Percentiles rank a stretch among this genome's conserved stretches.
These are phyloP conservation scores for Liquidambar formosana DNA, from an alignment of 164 flowering plant species.

Conservation along the genomic window DNA sequence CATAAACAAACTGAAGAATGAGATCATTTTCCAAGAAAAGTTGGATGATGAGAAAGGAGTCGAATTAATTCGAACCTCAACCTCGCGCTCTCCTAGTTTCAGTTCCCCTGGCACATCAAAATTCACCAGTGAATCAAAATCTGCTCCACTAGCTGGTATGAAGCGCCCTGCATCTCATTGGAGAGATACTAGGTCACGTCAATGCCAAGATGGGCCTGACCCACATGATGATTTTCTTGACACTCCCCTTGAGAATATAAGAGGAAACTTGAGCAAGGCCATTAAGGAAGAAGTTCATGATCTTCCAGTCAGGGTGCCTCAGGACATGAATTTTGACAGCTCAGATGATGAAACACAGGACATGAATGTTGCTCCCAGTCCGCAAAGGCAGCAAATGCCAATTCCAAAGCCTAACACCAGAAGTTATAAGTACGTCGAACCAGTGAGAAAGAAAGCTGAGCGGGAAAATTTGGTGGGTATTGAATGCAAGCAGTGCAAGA, in stretches of 20 bases:
- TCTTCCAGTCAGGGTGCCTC: conserved; percentile 27
- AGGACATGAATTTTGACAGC: conserved; percentile 34
- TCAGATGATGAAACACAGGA: conserved; percentile 88
- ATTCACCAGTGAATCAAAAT: conserved; percentile 21
- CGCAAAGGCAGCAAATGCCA: conserved; percentile 33
- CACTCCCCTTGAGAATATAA: conserved; percentile 78
- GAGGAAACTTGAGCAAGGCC: conserved; percentile 46
- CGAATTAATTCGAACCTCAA: conserved; percentile 23
- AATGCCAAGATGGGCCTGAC: conserved; percentile 59
- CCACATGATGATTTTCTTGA: conserved; percentile 95
- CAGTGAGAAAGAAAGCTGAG: conserved; percentile 85
- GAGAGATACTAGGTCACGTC: conserved; percentile 77
- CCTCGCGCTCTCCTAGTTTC: conserved; percentile 26
- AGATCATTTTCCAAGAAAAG: conserved; percentile 16
- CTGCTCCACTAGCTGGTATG: conserved; percentile 38
- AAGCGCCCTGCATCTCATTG: conserved; percentile 64
- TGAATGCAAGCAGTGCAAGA: conserved; percentile 94
- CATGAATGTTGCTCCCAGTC: conserved; percentile 28
- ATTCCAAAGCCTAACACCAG: conserved; percentile 30
- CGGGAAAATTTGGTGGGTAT: conserved; percentile 80
- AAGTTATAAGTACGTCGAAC: conserved; percentile 71
- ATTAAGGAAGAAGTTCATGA: conserved; percentile 36
- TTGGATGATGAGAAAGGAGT: conserved; percentile 29
- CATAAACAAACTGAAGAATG: conserved; percentile 22
- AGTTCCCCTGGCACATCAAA: conserved; percentile 27